These are phyloP conservation scores for Entelexis paramagnoliae DNA, from an alignment of 1,139 yeast genomes.

Conservation along the genomic window DNA sequence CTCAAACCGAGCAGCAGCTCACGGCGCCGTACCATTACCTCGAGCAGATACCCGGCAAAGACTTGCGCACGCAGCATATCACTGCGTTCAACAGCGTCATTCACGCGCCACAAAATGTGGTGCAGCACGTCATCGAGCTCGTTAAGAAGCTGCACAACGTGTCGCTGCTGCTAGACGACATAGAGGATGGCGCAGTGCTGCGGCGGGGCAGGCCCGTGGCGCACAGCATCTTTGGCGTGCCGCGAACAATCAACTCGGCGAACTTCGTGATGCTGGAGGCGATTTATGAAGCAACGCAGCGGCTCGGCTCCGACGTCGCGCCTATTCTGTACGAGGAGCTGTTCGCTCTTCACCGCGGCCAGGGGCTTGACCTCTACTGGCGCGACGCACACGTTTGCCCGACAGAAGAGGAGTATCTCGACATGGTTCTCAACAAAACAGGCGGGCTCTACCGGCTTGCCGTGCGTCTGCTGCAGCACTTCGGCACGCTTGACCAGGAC, in stretches of 20 bases:
- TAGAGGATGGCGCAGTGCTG: conserved; percentile 62
- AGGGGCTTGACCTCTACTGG: conserved; percentile 83
- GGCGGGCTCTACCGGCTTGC: conserved; percentile 79
- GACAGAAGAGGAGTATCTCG: conserved; percentile 52
- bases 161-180: conserved; percentile 67
- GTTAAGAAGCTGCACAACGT: conserved; percentile 55
- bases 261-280: conserved; percentile 75
- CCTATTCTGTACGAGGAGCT: conserved; percentile 54
- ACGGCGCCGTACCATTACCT: conserved; percentile 46
- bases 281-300: conserved; percentile 39
- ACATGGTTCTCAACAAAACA: conserved; percentile 80
- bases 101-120: conserved; percentile 33
- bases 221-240: conserved; percentile 62
- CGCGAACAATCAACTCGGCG: conserved; percentile 72
- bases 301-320: conserved; percentile 29
- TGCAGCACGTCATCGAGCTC: conserved; percentile 30
- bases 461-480: conserved; percentile 48
- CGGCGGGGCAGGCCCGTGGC: conserved; percentile 74
- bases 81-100: conserved; percentile 43
- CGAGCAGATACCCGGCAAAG: conserved; percentile 45
- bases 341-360: conserved; percentile 75
- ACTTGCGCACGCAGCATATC: conserved; percentile 42
- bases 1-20: conserved; percentile 1
- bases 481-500: conserved; percentile 20
- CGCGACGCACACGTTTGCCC: conserved; percentile 61